These are phyloP conservation scores for Pestalotiopsis sp. DNA, from an alignment of 2,329 filamentous ascomycete species.

Conservation along the genomic window DNA sequence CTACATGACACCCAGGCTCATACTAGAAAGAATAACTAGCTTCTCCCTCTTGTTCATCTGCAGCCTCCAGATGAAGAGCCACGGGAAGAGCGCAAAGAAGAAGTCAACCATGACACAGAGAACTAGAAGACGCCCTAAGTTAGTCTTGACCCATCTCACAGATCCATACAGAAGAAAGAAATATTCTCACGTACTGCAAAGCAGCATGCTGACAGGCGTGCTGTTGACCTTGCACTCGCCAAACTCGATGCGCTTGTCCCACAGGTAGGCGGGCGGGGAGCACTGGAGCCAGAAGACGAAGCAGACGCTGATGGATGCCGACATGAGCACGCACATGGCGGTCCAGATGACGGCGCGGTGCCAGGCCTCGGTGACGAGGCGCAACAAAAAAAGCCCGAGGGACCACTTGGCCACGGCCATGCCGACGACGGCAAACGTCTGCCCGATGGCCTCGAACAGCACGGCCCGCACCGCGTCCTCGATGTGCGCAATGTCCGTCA, in stretches of 20 bases:
- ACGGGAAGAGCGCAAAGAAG: slow-evolving; percentile 17
- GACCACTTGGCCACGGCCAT: slow-evolving; percentile 18
- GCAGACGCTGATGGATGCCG: slow-evolving; percentile 3
- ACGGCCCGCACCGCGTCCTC: slow-evolving; percentile 11
- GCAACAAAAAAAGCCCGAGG: slow-evolving; percentile 17
- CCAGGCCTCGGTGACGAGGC: slow-evolving; percentile 15
- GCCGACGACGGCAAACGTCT: slow-evolving; percentile 15
- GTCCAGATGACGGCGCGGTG: slow-evolving; percentile 18
- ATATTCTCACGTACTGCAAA: slow-evolving; percentile 3
- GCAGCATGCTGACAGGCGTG: slow-evolving; percentile 12
- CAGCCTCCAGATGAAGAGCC: slow-evolving; percentile 14
- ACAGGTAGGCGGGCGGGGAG: slow-evolving; percentile 14
- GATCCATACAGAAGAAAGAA: neutral
- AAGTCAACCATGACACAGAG: slow-evolving; percentile 15
- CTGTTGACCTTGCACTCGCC: neutral
- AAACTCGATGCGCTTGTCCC: slow-evolving; percentile 12
- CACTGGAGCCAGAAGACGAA: slow-evolving; percentile 19
- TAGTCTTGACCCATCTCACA: neutral
- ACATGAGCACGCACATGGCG: slow-evolving; percentile 10
- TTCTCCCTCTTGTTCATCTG: slow-evolving; percentile 12
- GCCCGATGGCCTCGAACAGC: slow-evolving; percentile 15
- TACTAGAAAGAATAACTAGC: slow-evolving; percentile 12
- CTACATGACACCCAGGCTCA: slow-evolving; percentile 11
- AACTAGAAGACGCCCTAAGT: neutral
- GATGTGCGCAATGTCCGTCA: neutral